Percentiles rank a stretch among this genome's conserved stretches.
These are phyloP conservation scores for Chenopodium suecicum DNA, from an alignment of 148 eudicot species.

Conservation along the genomic window DNA sequence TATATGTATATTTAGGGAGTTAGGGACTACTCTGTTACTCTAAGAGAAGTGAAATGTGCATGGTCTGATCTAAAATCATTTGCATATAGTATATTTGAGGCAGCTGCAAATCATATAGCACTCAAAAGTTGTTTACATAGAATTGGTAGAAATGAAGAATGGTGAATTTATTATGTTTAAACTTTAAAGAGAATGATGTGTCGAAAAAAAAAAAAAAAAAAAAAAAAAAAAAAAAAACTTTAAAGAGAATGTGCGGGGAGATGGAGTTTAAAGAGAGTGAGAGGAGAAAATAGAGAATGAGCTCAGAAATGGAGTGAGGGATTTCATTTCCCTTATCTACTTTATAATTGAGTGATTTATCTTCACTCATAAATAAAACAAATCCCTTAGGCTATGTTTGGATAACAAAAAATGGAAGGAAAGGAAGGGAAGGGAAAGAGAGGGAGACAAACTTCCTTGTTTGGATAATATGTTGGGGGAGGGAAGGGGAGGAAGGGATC, in stretches of 20 bases:
- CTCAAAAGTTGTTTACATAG: neutral
- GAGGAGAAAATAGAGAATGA: too few species aligned
- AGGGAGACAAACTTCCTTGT: too few species aligned
- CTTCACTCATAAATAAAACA: neutral
- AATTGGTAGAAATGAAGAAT: neutral
- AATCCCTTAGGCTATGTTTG: neutral
- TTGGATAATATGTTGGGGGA: too few species aligned
- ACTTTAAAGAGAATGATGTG: too few species aligned
- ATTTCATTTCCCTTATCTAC: neutral
- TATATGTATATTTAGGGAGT: neutral
- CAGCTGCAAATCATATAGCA: neutral
- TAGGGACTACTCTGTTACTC: neutral
- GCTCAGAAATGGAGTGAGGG: neutral
- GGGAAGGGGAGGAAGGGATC: too few species aligned
- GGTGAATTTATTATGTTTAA: neutral
- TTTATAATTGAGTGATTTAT: neutral
- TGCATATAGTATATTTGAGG: neutral
- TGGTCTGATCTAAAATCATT: neutral
- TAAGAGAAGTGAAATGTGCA: neutral
- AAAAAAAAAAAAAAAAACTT: too few species aligned
- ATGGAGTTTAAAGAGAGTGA: neutral
- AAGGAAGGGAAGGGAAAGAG: too few species aligned
- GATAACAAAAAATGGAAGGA: too few species aligned
- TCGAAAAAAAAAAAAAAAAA: too few species aligned
- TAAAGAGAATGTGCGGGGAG: too few species aligned